Base-by-base conservation (phyloP, 176 grass and related monocot species). In the Avena atlantica region DNA sequence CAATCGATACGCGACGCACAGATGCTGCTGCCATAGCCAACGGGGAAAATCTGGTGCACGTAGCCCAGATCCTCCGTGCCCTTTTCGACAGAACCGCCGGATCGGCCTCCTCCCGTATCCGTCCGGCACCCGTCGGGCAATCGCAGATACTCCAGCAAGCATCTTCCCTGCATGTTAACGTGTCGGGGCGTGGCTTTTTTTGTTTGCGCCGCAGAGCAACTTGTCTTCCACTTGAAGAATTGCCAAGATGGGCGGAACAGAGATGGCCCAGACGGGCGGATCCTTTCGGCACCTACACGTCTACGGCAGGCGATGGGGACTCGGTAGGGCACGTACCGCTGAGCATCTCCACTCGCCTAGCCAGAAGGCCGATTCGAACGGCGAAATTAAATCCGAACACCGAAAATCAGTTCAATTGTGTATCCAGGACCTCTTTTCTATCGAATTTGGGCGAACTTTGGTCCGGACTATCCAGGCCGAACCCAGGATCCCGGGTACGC, bases 191-290 rank as follows among this genome's bases (percentile, higher is more conserved):
- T 0, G 36, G 9, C 5, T 3, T 47, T 47, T 21, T 1, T 5
- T 31, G 73, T 76, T 76, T 58, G 52, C 52, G 51, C 52, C n/a
- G 12, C 8, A 8, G 42, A 29, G 82, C 68, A 17, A 21, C 52
- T 24, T 31, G 56, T 60, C 70, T 75, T 84, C 55, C 70, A 19
- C 6, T 62, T 60, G n/a, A 84, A 62, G 70, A 17, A 23, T 78
- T 75, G 82, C 70, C 70, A 84, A 58, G 9, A 49, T 1, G 27
- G 53, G 53, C 5, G 66, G 50, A 13, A 15, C 66, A 56, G 17
- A 31, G 17, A 1, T 37, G 65, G 65, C 50, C 48, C 19, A 37
- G 17, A 52, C 53, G 70, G 20, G 20, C 70, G 13, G 21, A 75
- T 40, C 24, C 55, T 78, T 78, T 6, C 52, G 52, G 29, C 76